Percentiles rank a stretch among this genome's conserved stretches.
Conservation (phyloP, 345 rosid species). For the Eucalyptus urophylla region DNA sequence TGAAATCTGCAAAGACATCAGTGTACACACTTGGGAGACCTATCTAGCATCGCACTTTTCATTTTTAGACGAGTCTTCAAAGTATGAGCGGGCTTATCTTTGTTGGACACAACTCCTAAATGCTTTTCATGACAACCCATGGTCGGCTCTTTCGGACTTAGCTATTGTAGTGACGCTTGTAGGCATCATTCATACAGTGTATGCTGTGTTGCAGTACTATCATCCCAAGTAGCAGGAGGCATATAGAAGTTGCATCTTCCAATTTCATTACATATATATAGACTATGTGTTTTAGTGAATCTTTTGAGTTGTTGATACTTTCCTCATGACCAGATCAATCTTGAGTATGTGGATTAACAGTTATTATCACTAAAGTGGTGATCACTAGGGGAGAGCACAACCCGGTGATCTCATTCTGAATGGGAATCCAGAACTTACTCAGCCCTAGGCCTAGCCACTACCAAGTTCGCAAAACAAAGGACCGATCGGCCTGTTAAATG, state of each 20-base stretch:
- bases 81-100: background rate
- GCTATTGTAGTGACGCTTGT: background rate
- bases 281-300: background rate
- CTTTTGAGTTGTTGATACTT: background rate
- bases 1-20: too few species aligned
- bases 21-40: too few species aligned
- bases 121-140: background rate
- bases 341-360: too few species aligned
- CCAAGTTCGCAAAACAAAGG: too few species aligned
- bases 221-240: background rate
- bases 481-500: too few species aligned
- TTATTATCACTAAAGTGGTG: too few species aligned
- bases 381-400: too few species aligned
- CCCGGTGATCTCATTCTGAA: too few species aligned
- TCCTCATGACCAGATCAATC: too few species aligned
- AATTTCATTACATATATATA: background rate
- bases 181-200: background rate
- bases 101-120: background rate
- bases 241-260: background rate
- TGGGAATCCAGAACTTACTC: too few species aligned
- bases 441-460: too few species aligned
- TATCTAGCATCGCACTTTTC: background rate
- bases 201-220: background rate
- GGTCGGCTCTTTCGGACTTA: background rate
- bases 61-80: fast-evolving